Evolutionary conservation across 2,329 filamentous ascomycete species (phyloP), one percentile per base, ranked within the genome.

Genomic region (Aspergillus brunneoviolaceus): DNA sequence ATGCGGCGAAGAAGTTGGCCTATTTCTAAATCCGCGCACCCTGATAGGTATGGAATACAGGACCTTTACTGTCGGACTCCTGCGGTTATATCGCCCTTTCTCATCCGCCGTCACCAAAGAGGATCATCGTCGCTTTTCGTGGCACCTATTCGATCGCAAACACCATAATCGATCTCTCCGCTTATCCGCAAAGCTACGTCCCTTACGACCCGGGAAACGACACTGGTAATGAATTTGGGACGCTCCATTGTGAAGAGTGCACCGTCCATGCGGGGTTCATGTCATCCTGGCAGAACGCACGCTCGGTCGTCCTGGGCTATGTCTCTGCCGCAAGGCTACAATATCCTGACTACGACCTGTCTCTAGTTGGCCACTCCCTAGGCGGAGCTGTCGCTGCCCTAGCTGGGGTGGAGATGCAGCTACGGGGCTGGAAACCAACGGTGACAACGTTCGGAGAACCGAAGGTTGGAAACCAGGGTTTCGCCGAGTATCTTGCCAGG

Each of bases 371-470:
- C 0, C 95, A 99, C 74, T 96, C 91, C 54, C 85, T 99, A 0
- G 95, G 95, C 21, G 95, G 95, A 16, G 93, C 95, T 0, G 91
- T 99, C 2, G 94, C 95, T 2, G 89, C 91, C 1, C 84, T 99
- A 3, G 95, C 93, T 0, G 91, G 85, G 1, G 81, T 97, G 31
- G 95, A 99, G 71, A 84, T 96, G 70, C 84, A 87, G 60, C 84
- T 87, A 0, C 81, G 89, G n/a, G 91, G 89, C 19, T 95, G 89
- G 87, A 77, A 88, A 9, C 87, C 93, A 2, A 76, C 82, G 14
- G 86, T 96, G 47, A 98, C 94, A 5, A 98, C 95, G 0, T 99
- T 96, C 75, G 95, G 95, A 10, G 92, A 98, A 76, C 95, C 95
- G 21, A 79, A 83, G 48, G 69, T 87, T 2, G 85, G 85, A 2